These are phyloP conservation scores for Proliferodiscus dingleyae DNA, from an alignment of 2,329 filamentous ascomycete genomes.

Conservation along the genomic window DNA sequence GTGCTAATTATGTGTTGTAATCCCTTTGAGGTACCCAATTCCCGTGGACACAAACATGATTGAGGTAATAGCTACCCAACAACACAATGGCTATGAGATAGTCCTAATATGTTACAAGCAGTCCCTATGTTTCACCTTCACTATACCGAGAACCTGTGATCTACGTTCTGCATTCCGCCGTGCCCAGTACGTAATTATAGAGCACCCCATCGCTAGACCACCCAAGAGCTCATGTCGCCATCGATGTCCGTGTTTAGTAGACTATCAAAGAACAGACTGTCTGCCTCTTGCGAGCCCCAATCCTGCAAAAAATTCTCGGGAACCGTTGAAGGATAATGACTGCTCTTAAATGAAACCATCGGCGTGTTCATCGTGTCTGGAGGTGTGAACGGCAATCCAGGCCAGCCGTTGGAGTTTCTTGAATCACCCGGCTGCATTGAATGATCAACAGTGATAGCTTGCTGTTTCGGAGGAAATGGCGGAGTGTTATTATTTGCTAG, in stretches of 20 bases:
- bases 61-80: no score
- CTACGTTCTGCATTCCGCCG: no score
- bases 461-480: not conserved
- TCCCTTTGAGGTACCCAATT: no score
- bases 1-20: no score
- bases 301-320: constrained; percentile 16
- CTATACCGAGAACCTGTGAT: no score
- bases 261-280: constrained; percentile 30
- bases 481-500: not conserved
- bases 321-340: constrained; percentile 15
- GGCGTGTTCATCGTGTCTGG: constrained; percentile 6
- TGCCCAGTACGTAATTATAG: no score
- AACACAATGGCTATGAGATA: no score
- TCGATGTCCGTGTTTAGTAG: constrained; percentile 29
- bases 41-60: no score
- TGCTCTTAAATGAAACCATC: constrained; percentile 23
- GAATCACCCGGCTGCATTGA: not conserved
- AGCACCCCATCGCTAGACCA: constrained; percentile 10
- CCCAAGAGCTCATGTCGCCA: constrained; percentile 31
- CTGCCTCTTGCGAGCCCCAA: constrained; percentile 21
- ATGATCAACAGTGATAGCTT: constrained; percentile 3
- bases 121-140: no score
- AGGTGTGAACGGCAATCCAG: not conserved
- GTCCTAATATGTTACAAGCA: no score
- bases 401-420: constrained; percentile 6